Base-by-base conservation (phyloP, 1,139 yeast genomes). In the Lodderomyces orthopsilosis region DNA sequence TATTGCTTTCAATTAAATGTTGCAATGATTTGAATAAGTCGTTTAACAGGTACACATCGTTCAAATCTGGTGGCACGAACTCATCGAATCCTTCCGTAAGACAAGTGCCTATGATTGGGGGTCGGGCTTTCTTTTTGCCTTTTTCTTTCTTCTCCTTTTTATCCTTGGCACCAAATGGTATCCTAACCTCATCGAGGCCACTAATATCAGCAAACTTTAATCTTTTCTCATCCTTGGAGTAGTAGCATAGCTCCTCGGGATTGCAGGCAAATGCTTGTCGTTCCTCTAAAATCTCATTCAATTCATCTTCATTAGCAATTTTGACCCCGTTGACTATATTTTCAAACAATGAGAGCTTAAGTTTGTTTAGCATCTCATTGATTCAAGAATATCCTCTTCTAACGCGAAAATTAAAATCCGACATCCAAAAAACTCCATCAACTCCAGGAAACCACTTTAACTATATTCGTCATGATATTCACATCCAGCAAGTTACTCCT, bases 21-120 rank as follows among this genome's bases (percentile, higher is more conserved):
- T 50, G 40, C 2, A 59, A 38, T 3, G 55, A 42, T 5, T 42
- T 26, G 26, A 55, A 49, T n/a, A 59, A 40, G 44, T 53, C 60
- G n/a, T 54, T 52, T 41, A 59, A 46, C 47, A 39, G 54, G 38
- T 55, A 61, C 13, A 61, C 45, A 3, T 48, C 50, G 10, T 44
- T 35, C 17, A 45, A 40, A 5, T 42, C 32, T 6, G 52, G 47
- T 21, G 41, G 49, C 14, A 24, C 32, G 42, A 49, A 59, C n/a
- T 49, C 40, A 24, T 48, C 47, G 38, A 41, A 56, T 1, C 64
- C 65, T 13, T 45, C 41, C 2, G 55, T 43, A 17, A 61, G 45
- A 45, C 55, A 55, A 1, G 55, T 33, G 1, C 64, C 65, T 7
- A 61, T 51, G 3, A 57, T 48, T 37, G 41, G 37, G 40, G n/a